Conservation (phyloP, 2,329 filamentous ascomycete species). For the Hypoxylon sp. region DNA sequence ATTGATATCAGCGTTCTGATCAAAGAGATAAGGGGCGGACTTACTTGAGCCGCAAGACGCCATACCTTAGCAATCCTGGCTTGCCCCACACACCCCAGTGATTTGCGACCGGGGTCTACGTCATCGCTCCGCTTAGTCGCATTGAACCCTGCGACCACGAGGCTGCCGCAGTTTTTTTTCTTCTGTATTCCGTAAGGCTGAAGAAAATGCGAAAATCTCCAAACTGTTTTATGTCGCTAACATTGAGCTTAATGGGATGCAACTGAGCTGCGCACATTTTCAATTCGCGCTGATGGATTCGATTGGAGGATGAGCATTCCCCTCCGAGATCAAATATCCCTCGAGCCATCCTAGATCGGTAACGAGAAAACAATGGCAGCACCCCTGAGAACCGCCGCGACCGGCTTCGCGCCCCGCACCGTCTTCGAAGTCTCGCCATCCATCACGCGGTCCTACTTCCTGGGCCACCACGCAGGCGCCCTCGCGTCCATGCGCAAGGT, state of each 20-base stretch:
- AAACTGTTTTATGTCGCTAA: constrained; percentile 5
- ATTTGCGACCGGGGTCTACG: too few species aligned
- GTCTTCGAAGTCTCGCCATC: constrained; percentile 77
- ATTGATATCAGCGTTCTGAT: too few species aligned
- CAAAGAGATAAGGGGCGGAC: too few species aligned
- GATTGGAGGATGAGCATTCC: constrained; percentile 20
- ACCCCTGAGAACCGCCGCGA: constrained; percentile 26
- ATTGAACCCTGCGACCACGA: constrained; percentile 8
- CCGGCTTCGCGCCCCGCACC: constrained; percentile 76
- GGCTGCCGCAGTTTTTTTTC: constrained; percentile 21
- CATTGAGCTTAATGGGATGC: constrained; percentile 20
- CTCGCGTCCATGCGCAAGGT: constrained; percentile 84
- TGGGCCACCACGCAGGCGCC: constrained; percentile 90
- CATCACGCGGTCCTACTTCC: constrained; percentile 90
- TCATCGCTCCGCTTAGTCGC: too few species aligned
- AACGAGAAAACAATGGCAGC: constrained; percentile 30
- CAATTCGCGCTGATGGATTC: constrained; percentile 2
- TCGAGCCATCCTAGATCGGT: constrained; percentile 16
- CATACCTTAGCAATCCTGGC: too few species aligned
- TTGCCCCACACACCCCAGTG: too few species aligned
- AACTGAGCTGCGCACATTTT: background rate
- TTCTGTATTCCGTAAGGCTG: constrained; percentile 34
- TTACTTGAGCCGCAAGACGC: too few species aligned
- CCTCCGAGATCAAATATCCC: background rate
- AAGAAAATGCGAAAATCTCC: constrained; percentile 15